Percentiles rank a stretch among this genome's conserved stretches.
phyloP scores from a whole-genome alignment of 441 rosid species.

The Erysimum cheiri region DNA sequence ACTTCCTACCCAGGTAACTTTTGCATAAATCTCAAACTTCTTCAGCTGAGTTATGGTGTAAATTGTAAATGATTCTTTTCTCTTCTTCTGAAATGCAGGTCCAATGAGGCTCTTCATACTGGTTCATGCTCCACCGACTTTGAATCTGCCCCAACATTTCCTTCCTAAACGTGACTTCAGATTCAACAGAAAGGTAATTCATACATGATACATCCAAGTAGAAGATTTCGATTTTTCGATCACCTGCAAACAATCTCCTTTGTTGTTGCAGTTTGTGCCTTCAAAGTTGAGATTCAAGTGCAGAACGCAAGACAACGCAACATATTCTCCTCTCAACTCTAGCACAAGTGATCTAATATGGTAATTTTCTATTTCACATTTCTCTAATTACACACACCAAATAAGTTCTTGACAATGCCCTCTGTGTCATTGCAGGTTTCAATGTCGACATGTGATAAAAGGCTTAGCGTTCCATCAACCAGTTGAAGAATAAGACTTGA shows the following conservation, averaged over 20 bases:
- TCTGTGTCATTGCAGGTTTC: conserved; percentile 61
- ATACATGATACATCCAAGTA: conserved; percentile 21
- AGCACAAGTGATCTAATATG: conserved; percentile 64
- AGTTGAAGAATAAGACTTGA: conserved; percentile 58
- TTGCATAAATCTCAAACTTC: conserved; percentile 14
- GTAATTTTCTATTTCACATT: conserved; percentile 44
- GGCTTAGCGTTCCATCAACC: conserved; percentile 65
- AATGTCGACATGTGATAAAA: conserved; percentile 76
- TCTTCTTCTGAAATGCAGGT: conserved; percentile 50
- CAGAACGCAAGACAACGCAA: conserved; percentile 50
- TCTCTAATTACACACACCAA: not conserved
- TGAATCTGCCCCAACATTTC: conserved; percentile 79
- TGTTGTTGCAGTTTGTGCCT: conserved; percentile 66
- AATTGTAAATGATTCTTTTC: not conserved
- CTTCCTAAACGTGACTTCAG: conserved; percentile 94
- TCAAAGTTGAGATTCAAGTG: conserved; percentile 66
- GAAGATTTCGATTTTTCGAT: not conserved
- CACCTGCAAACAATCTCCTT: not conserved
- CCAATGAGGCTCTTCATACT: conserved; percentile 78
- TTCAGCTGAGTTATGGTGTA: not conserved
- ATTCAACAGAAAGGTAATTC: conserved; percentile 75
- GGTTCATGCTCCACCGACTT: conserved; percentile 77
- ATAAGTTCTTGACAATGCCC: conserved; percentile 1
- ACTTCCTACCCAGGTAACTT: conserved; percentile 74
- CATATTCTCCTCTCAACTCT: conserved; percentile 44